Conservation (phyloP, 129 eudicot genomes). For the Deinandra increscens region DNA sequence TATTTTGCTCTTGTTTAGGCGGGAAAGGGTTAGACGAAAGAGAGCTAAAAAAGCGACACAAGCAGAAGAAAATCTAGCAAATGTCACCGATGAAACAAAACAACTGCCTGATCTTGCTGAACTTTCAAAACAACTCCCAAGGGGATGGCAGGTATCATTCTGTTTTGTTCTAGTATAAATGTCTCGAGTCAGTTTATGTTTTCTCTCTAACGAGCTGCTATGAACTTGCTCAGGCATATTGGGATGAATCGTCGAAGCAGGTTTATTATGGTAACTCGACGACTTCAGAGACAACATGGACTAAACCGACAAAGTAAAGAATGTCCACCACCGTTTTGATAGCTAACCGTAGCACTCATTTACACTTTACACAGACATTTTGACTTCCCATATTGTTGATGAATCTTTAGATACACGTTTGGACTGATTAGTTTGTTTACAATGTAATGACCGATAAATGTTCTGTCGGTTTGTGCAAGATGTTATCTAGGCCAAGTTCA, state of each 20-base stretch:
- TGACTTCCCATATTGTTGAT: background rate
- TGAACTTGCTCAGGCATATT: constrained; percentile 55
- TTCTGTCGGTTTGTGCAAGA: background rate
- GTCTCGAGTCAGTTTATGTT: background rate
- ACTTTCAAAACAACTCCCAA: constrained; percentile 60
- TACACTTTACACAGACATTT: background rate
- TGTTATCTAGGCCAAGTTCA: background rate
- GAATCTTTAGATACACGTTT: background rate
- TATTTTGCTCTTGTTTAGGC: constrained; percentile 41
- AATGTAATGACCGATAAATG: background rate
- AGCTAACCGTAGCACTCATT: constrained; percentile 19
- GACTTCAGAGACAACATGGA: constrained; percentile 89
- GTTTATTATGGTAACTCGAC: constrained; percentile 69
- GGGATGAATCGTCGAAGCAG: constrained; percentile 92
- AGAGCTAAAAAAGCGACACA: constrained; percentile 56
- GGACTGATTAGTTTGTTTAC: background rate
- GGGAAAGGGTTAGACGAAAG: constrained; percentile 87
- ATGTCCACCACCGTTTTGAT: background rate
- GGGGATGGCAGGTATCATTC: constrained; percentile 77
- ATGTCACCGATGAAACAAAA: constrained; percentile 33
- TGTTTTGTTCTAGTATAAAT: background rate
- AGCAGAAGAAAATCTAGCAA: constrained; percentile 36
- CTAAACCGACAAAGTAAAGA: constrained; percentile 46
- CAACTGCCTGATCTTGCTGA: constrained; percentile 61
- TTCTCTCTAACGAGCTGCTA: background rate